A percentile compares a stretch with the other conserved stretches of the same genome.
These are phyloP conservation scores for Cutaneotrichosporon sp. DNA, from an alignment of 1,284 basidiomycete genomes.

Conservation along the genomic window DNA sequence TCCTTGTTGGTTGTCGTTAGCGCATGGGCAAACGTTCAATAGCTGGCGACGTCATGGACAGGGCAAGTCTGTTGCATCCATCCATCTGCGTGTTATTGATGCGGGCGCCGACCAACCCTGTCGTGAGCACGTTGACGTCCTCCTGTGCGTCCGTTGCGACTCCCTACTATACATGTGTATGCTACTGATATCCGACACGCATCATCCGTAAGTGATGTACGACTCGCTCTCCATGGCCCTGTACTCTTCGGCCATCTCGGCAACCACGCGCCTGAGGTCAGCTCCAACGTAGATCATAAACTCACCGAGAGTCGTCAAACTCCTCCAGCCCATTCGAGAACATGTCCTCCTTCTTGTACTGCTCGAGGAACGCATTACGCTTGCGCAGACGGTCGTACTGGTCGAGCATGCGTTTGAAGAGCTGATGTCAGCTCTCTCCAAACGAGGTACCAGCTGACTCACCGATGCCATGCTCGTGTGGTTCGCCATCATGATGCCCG, in stretches of 20 bases:
- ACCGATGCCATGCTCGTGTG: constrained; percentile 96
- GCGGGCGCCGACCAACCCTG: no score
- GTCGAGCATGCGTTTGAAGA: constrained; percentile 94
- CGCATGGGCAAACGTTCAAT: no score
- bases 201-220: constrained; percentile 62
- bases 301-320: constrained; percentile 86
- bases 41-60: no score
- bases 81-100: no score
- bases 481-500: constrained; percentile 97
- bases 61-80: no score
- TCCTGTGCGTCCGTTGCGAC: not conserved
- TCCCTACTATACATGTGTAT: constrained; percentile 9
- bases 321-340: constrained; percentile 88
- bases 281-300: not conserved
- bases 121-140: no score
- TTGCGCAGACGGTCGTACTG: constrained; percentile 88
- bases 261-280: constrained; percentile 70
- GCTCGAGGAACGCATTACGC: constrained; percentile 92
- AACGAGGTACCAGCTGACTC: constrained; percentile 46
- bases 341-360: constrained; percentile 95
- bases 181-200: not conserved
- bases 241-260: constrained; percentile 84
- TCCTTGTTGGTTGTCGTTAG: no score
- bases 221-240: constrained; percentile 86
- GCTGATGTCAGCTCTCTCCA: constrained; percentile 55